These are phyloP conservation scores for Gloeophyllum trabeum DNA, from an alignment of 768 basidiomycete species.

Conservation along the genomic window DNA sequence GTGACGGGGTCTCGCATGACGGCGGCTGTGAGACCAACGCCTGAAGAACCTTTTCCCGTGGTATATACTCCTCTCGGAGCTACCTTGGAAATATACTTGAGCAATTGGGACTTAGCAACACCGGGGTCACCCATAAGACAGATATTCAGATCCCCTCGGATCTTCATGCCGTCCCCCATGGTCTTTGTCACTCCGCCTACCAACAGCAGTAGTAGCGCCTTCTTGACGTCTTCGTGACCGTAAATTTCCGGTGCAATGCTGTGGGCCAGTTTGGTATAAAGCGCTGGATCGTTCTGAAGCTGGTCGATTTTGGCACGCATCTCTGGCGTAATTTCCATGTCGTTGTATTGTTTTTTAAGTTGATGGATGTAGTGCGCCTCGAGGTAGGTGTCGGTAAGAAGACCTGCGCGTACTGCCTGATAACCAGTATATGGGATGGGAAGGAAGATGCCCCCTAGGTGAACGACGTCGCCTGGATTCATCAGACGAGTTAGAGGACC, in stretches of 20 bases:
- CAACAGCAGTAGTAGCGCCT: constrained; percentile 82
- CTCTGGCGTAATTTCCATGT: constrained; percentile 87
- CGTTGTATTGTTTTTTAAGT: constrained; percentile 93
- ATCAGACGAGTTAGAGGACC: constrained; percentile 83
- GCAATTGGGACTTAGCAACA: constrained; percentile 93
- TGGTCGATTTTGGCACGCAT: constrained; percentile 59
- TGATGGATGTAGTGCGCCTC: constrained; percentile 87
- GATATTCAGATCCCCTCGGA: constrained; percentile 93
- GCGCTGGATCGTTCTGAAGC: constrained; percentile 60
- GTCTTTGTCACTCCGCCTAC: constrained; percentile 95
- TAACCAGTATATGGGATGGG: constrained; percentile 97
- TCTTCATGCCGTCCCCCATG: constrained; percentile 97
- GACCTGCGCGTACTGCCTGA: constrained; percentile 92
- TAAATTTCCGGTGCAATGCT: constrained; percentile 99
- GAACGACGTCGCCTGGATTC: constrained; percentile 93
- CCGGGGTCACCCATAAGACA: constrained; percentile 99
- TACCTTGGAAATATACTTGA: constrained; percentile 98
- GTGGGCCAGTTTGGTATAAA: constrained; percentile 82
- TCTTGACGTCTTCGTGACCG: constrained; percentile 95
- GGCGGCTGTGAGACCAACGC: constrained; percentile 96
- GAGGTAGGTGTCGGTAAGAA: constrained; percentile 94
- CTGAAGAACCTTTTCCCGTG: constrained; percentile 96
- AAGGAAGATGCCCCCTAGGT: constrained; percentile 94
- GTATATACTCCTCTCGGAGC: constrained; percentile 97
- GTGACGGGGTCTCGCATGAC: constrained; percentile 99